Evolutionary conservation across 352 stramenopile genomes (phyloP), one percentile per base, ranked within the genome.

Genomic region (Pythium periplocum): DNA sequence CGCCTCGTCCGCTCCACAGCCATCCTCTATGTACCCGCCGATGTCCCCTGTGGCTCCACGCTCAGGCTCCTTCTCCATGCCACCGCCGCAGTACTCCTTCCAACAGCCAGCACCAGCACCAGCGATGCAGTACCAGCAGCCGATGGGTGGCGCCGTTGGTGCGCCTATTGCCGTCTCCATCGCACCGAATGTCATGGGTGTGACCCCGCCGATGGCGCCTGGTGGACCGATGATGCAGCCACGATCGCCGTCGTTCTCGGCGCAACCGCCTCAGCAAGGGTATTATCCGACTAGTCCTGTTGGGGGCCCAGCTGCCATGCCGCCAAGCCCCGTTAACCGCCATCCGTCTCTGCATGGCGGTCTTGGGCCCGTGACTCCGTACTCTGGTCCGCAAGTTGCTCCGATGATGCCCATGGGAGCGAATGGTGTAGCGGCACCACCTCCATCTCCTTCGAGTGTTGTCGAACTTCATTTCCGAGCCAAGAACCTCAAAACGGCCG

Each of bases 381-480:
- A 53, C 8, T 62, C 59, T 2, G 53, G 59, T 3, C 59, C 59
- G 7, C 59, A 39, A 12, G 11, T 34, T 9, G 51, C 51, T 36
- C 58, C 46, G 45, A 36, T 57, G 26, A 59, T 62, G 60, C 50
- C 54, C 17, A 58, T 66, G 49, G 12, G 6, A 2, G 12, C 30
- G 33, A 48, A 35, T 7, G 53, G 38, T 9, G 37, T 52, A n/a
- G 34, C 57, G 57, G 36, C 2, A 39, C 59, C 61, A 40, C 66
- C 4, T 42, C 69, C 57, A 52, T 72, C 62, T 2, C 74, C 77
- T 9, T 77, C 75, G n/a, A 88, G 79, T 51, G 60, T 84, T 45
- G 65, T 88, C 45, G 75, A 86, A 53, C 69, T 90, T 44, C 75
- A 77, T 2, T 84, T 87, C 59, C 75, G 75, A 4, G 87, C 77